Conservation (phyloP, 2,329 filamentous ascomycete species). For the Juglanconis oblonga region DNA sequence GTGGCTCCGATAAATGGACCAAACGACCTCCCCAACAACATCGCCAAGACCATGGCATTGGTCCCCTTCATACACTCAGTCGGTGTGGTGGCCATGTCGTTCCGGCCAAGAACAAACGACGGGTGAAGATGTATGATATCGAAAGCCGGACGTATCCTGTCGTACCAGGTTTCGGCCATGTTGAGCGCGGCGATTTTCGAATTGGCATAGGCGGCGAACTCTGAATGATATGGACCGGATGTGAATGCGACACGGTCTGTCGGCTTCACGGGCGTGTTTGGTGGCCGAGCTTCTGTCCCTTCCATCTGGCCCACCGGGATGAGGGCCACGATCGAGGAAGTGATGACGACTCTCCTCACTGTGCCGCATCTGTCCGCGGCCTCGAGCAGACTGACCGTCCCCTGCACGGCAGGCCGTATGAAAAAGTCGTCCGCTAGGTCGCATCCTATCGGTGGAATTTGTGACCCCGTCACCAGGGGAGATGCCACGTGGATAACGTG, state of each 20-base stretch:
- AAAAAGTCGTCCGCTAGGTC: slow-evolving; percentile 12
- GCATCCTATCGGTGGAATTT: slow-evolving; percentile 3
- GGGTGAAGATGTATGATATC: slow-evolving; percentile 35
- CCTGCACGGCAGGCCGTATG: slow-evolving; percentile 20
- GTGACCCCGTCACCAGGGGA: slow-evolving; percentile 15
- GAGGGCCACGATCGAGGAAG: slow-evolving; percentile 30
- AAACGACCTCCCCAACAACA: slow-evolving; percentile 29
- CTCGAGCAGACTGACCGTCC: slow-evolving; percentile 19
- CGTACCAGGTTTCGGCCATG: slow-evolving; percentile 32
- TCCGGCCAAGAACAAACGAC: slow-evolving; percentile 34
- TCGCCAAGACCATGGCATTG: slow-evolving; percentile 32
- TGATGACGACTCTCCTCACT: slow-evolving; percentile 20
- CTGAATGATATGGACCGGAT: slow-evolving; percentile 27
- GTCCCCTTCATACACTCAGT: slow-evolving; percentile 30
- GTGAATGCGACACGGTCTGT: slow-evolving; percentile 17
- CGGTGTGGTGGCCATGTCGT: slow-evolving; percentile 29
- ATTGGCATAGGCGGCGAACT: slow-evolving; percentile 33
- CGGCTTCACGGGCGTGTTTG: not conserved
- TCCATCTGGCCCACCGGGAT: slow-evolving; percentile 20
- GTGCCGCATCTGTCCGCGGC: slow-evolving; percentile 15
- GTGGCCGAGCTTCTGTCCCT: slow-evolving; percentile 11
- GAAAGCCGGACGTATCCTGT: slow-evolving; percentile 30
- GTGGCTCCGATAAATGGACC: slow-evolving; percentile 26
- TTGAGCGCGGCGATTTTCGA: slow-evolving; percentile 34
- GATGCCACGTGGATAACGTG: slow-evolving; percentile 20